Evolutionary conservation across 805 yeast species (phyloP).

Genomic region (Candida tallmaniae): DNA sequence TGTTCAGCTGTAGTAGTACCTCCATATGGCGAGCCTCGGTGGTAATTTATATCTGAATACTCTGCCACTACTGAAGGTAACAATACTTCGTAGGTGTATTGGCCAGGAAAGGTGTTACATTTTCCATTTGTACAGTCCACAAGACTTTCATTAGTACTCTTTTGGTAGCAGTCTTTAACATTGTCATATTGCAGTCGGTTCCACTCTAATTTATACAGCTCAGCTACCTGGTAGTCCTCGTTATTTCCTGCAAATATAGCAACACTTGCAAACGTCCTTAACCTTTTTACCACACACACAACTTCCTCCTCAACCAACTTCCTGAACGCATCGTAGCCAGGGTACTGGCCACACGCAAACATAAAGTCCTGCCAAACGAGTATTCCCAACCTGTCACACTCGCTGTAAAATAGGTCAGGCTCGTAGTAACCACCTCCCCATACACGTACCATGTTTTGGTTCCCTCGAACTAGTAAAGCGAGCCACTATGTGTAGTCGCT

Average conservation of each 20-base stretch:
- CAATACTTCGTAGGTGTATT: conserved; percentile 35
- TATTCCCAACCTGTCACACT: conserved; percentile 41
- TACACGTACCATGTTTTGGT: conserved; percentile 42
- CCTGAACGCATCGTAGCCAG: conserved; percentile 35
- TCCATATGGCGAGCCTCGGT: conserved; percentile 49
- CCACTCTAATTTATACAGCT: conserved; percentile 27
- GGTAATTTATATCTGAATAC: conserved; percentile 30
- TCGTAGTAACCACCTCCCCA: conserved; percentile 53
- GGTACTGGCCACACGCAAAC: conserved; percentile 57
- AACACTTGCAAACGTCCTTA: conserved; percentile 39
- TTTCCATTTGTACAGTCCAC: too few relatives aligned
- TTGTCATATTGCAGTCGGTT: conserved; percentile 18
- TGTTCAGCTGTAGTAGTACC: conserved; percentile 23
- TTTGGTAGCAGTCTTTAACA: conserved; percentile 22
- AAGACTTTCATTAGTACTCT: too few relatives aligned
- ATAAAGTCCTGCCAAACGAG: conserved; percentile 54
- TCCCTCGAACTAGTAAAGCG: conserved; percentile 28
- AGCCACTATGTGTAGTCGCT: conserved; percentile 37
- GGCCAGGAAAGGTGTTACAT: conserved; percentile 43
- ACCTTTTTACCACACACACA: conserved; percentile 33
- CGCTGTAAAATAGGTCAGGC: conserved; percentile 35
- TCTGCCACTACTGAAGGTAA: conserved; percentile 32
- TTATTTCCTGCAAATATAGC: conserved; percentile 42
- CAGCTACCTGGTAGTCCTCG: conserved; percentile 46
- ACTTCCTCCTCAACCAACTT: conserved; percentile 34